Conservation (phyloP, 2,329 filamentous ascomycete genomes). For the Fusarium nygamai region DNA sequence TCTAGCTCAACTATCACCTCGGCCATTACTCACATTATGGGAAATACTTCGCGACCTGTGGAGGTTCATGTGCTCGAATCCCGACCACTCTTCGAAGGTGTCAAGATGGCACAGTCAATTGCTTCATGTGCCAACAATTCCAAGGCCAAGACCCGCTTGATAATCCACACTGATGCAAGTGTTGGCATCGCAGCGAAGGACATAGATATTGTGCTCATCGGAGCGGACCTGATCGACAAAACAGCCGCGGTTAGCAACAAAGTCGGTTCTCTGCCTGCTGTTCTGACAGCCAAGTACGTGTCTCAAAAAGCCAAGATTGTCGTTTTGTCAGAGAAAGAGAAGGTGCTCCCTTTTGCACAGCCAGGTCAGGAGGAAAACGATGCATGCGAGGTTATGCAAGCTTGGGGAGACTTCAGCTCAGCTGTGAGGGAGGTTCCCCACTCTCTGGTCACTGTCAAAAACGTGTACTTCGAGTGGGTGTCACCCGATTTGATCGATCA, state of each 20-base stretch:
- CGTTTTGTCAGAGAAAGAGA: constrained; percentile 69
- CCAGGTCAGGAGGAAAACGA: constrained; percentile 61
- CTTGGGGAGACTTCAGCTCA: constrained; percentile 53
- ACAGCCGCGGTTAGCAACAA: constrained; percentile 73
- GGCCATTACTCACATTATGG: constrained; percentile 56
- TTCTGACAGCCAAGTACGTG: constrained; percentile 63
- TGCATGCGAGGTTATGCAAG: constrained; percentile 57
- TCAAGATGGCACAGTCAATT: constrained; percentile 61
- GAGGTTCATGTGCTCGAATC: constrained; percentile 73
- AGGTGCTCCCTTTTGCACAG: constrained; percentile 60
- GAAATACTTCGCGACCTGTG: constrained; percentile 50
- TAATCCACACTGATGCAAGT: constrained; percentile 68
- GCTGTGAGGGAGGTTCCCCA: neutral
- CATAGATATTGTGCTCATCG: constrained; percentile 69
- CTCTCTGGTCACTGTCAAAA: constrained; percentile 51
- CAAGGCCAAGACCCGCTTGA: constrained; percentile 49
- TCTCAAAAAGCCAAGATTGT: constrained; percentile 59
- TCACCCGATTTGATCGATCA: constrained; percentile 59
- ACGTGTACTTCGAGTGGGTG: constrained; percentile 72
- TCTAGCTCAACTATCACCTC: constrained; percentile 69
- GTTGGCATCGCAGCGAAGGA: constrained; percentile 61
- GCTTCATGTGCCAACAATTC: constrained; percentile 53
- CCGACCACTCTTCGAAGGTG: constrained; percentile 72
- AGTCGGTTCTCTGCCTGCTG: constrained; percentile 68
- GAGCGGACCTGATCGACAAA: constrained; percentile 69